phyloP scores from a whole-genome alignment of 169 alveolate genomes.

The Eimeria necatrix region DNA sequence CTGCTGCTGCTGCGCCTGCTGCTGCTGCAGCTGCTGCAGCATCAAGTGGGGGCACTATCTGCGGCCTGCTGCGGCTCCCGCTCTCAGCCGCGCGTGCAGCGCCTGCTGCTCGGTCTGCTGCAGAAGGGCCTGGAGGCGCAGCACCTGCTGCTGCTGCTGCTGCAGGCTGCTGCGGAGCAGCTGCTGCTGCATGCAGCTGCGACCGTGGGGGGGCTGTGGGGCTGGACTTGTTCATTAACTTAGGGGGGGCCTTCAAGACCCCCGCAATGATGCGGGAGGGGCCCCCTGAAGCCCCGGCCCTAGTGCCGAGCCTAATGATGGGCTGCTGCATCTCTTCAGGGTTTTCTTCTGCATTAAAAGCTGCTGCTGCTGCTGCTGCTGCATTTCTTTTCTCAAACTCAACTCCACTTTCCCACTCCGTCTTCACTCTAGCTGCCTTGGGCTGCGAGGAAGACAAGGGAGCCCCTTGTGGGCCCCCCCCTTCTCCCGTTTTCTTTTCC shows the following conservation, averaged over 20 bases:
- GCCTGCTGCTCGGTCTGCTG: neutral
- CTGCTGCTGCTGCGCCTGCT: neutral
- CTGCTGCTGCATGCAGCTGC: neutral
- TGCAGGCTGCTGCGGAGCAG: neutral
- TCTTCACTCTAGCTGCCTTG: too few species aligned
- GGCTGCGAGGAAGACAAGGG: too few species aligned
- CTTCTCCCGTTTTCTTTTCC: neutral
- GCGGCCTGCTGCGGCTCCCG: neutral
- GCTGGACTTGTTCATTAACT: neutral
- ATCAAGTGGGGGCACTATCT: neutral
- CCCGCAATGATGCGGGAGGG: slow-evolving; percentile 48
- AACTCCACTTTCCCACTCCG: too few species aligned
- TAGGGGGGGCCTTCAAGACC: slow-evolving; percentile 48
- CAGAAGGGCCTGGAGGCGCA: neutral
- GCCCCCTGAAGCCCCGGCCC: slow-evolving; percentile 11
- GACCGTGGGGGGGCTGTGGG: neutral
- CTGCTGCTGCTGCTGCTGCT: neutral
- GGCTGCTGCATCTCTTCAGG: slow-evolving; percentile 57
- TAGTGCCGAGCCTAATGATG: slow-evolving; percentile 19
- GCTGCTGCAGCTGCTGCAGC: neutral
- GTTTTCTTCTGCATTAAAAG: too few species aligned
- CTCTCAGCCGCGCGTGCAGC: neutral
- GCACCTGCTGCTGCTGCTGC: neutral
- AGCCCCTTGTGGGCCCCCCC: too few species aligned
- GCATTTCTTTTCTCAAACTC: too few species aligned